Percentiles rank a stretch among this genome's conserved stretches.
These are phyloP conservation scores for Colletotrichum lini DNA, from an alignment of 2,329 filamentous ascomycete species.

Conservation along the genomic window DNA sequence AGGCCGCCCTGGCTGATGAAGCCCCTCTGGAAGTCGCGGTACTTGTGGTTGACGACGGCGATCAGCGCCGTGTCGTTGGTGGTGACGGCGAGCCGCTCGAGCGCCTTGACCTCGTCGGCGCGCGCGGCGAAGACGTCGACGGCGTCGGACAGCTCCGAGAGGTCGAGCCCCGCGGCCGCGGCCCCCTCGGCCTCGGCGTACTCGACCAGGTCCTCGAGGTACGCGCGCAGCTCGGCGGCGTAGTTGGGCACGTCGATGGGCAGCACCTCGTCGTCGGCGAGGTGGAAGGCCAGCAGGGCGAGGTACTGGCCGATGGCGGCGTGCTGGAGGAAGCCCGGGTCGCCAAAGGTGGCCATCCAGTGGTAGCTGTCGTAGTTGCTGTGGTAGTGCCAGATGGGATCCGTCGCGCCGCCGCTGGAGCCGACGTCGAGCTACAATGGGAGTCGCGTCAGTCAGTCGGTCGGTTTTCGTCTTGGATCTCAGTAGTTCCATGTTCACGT, in stretches of 20 bases:
- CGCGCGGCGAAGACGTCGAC: slow-evolving; percentile 54
- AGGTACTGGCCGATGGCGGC: slow-evolving; percentile 67
- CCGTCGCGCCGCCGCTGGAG: slow-evolving; percentile 58
- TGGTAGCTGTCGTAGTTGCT: slow-evolving; percentile 84
- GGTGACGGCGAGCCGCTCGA: slow-evolving; percentile 50
- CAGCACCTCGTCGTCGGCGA: slow-evolving; percentile 55
- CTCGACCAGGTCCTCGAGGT: slow-evolving; percentile 55
- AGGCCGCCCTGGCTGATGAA: slow-evolving; percentile 64
- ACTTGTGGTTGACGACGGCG: slow-evolving; percentile 60
- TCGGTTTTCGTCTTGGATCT: slow-evolving; percentile 49
- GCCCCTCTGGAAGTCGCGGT: slow-evolving; percentile 63
- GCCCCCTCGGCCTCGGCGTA: slow-evolving; percentile 51
- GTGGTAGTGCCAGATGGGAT: slow-evolving; percentile 82
- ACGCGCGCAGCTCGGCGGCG: slow-evolving; percentile 54
- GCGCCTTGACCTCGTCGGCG: slow-evolving; percentile 51
- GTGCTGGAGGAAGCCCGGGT: slow-evolving; percentile 75
- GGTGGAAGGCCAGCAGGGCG: slow-evolving; percentile 55
- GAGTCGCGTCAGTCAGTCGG: slow-evolving; percentile 37
- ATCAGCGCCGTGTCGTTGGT: slow-evolving; percentile 50
- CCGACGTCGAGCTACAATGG: slow-evolving; percentile 68
- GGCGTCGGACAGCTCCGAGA: slow-evolving; percentile 54
- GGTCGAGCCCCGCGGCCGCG: slow-evolving; percentile 53
- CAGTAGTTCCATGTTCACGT: rapidly evolving
- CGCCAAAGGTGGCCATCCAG: slow-evolving; percentile 87
- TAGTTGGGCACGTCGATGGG: slow-evolving; percentile 60